Conservation (phyloP, 2,329 filamentous ascomycete genomes). For the Penicillium sp. region DNA sequence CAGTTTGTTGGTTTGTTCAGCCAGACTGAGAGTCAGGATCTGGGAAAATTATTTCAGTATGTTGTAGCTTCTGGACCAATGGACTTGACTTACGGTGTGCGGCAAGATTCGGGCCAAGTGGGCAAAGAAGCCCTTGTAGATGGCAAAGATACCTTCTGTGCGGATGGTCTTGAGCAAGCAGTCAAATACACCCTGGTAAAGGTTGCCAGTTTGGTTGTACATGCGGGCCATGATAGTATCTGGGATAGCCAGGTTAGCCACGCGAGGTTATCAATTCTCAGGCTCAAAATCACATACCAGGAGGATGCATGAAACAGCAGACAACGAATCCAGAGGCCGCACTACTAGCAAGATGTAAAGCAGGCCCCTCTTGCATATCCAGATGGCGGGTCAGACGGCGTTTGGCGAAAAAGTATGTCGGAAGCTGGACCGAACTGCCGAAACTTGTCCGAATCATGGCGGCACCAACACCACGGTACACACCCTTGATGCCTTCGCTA, state of each 20-base stretch:
- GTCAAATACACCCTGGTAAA: conserved; percentile 91
- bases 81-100: conserved; percentile 59
- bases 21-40: conserved; percentile 85
- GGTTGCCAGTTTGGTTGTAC: conserved; percentile 97
- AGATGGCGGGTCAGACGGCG: conserved; percentile 72
- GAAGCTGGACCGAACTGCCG: conserved; percentile 89
- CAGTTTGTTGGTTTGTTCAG: conserved; percentile 94
- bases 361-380: conserved; percentile 84
- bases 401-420: conserved; percentile 98
- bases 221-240: conserved; percentile 98
- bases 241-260: conserved; percentile 23
- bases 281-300: conserved; percentile 54
- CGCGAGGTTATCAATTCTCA: background rate
- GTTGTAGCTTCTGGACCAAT: background rate
- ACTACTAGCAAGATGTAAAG: conserved; percentile 81
- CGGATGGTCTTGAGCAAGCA: conserved; percentile 85
- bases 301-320: conserved; percentile 96
- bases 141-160: conserved; percentile 83
- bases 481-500: conserved; percentile 67
- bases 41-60: conserved; percentile 28
- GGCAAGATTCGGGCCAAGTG: conserved; percentile 91
- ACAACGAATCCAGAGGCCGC: conserved; percentile 91
- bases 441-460: conserved; percentile 96
- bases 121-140: conserved; percentile 97
- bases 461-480: conserved; percentile 86